Evolutionary conservation across 768 basidiomycete species (phyloP).

Genomic region (Kwoniella botswanensis): DNA sequence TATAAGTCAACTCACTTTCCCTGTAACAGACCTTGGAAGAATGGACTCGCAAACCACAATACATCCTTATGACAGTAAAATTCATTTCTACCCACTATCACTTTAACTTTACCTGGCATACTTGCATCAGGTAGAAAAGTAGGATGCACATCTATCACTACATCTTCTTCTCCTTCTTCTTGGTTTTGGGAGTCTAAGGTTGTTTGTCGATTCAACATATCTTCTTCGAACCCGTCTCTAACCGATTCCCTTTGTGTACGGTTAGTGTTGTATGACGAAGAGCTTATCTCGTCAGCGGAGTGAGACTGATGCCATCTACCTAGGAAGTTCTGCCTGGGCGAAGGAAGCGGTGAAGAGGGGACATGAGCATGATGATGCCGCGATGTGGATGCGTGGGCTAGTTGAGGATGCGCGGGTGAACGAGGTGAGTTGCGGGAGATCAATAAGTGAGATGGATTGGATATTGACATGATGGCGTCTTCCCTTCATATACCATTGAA

Average conservation of each 20-base stretch:
- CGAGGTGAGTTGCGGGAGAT: conserved; percentile 49
- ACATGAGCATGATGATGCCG: conserved; percentile 27
- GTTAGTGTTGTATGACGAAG: background rate
- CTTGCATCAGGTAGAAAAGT: conserved; percentile 72
- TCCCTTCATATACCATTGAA: background rate
- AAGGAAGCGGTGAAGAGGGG: conserved; percentile 10
- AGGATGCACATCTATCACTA: conserved; percentile 74
- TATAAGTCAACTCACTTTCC: conserved; percentile 61
- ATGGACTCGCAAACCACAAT: conserved; percentile 88
- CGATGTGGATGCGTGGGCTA: conserved; percentile 43
- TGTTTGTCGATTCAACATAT: background rate
- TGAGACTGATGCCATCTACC: conserved; percentile 17
- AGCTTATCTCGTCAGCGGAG: conserved; percentile 14
- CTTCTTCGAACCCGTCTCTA: background rate
- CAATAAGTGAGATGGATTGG: conserved; percentile 52
- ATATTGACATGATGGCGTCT: conserved; percentile 19
- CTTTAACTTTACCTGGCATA: conserved; percentile 87
- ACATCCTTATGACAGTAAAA: conserved; percentile 96
- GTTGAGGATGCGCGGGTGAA: conserved; percentile 53
- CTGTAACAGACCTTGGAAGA: conserved; percentile 88
- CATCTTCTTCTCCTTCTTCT: conserved; percentile 34
- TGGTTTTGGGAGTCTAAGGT: background rate
- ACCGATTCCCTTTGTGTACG: background rate
- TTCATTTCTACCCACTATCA: conserved; percentile 82
- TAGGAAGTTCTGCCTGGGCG: conserved; percentile 9